Evolutionary conservation across 495 filamentous ascomycete species (phyloP).

Genomic region (Talaromyces proteolyticus): DNA sequence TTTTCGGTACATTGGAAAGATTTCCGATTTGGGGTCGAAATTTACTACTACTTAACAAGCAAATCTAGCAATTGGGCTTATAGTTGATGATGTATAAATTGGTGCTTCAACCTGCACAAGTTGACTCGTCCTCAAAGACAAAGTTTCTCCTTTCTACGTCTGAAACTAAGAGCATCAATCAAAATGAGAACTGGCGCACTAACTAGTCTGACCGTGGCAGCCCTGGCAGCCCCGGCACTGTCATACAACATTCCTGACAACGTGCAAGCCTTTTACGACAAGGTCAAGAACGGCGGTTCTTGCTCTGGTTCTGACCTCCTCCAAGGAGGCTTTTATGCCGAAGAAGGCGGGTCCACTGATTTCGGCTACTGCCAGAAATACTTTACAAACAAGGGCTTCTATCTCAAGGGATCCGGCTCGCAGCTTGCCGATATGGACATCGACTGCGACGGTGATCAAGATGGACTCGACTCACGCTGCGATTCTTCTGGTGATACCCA

Average conservation of each 20-base stretch:
- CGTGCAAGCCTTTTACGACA: slow-evolving; percentile 21
- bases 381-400: slow-evolving; percentile 20
- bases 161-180: too few species aligned
- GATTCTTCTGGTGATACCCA: slow-evolving; percentile 42
- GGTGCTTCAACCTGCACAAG: too few species aligned
- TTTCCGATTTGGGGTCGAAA: too few species aligned
- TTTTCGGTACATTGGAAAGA: too few species aligned
- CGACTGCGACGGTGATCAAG: slow-evolving; percentile 58
- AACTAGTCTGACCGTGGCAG: not conserved
- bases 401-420: slow-evolving; percentile 17
- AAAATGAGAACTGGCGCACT: not conserved
- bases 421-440: slow-evolving; percentile 51
- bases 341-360: slow-evolving; percentile 6
- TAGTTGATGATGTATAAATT: too few species aligned
- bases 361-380: slow-evolving; percentile 23
- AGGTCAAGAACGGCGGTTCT: slow-evolving; percentile 14
- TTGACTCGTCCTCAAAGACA: too few species aligned
- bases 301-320: slow-evolving; percentile 4
- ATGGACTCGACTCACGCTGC: slow-evolving; percentile 41
- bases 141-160: too few species aligned
- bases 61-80: too few species aligned
- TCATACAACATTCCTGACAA: slow-evolving; percentile 23
- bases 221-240: slow-evolving; percentile 1
- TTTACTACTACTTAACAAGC: too few species aligned
- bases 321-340: slow-evolving; percentile 19